Conservation (phyloP, 2,329 filamentous ascomycete species). For the Anthostomella pinea region DNA sequence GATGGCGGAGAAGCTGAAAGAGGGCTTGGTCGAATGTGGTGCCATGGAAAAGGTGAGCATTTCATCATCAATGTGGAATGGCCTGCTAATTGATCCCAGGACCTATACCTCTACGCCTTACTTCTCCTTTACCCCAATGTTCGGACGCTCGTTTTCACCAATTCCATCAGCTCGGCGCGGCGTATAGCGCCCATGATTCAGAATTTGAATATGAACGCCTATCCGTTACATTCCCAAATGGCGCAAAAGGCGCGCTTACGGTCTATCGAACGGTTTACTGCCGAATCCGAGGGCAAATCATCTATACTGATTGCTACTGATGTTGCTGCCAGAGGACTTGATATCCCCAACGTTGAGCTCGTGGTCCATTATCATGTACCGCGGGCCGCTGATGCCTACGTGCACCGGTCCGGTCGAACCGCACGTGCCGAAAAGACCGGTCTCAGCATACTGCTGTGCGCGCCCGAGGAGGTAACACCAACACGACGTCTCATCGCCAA, state of each 20-base stretch:
- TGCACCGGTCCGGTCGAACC: slow-evolving; percentile 91
- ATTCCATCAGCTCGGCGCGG: slow-evolving; percentile 89
- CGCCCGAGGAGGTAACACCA: slow-evolving; percentile 84
- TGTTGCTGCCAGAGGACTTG: slow-evolving; percentile 87
- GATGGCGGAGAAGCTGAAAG: slow-evolving; percentile 82
- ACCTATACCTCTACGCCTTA: slow-evolving; percentile 88
- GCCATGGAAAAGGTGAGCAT: slow-evolving; percentile 80
- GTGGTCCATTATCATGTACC: slow-evolving; percentile 96
- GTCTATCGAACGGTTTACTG: slow-evolving; percentile 84
- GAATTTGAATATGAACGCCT: slow-evolving; percentile 72
- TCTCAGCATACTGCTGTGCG: slow-evolving; percentile 82
- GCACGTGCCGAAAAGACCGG: slow-evolving; percentile 78
- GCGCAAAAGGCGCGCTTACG: slow-evolving; percentile 91
- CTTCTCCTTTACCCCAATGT: slow-evolving; percentile 78
- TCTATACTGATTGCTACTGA: slow-evolving; percentile 88
- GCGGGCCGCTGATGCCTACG: slow-evolving; percentile 86
- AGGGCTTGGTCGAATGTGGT: slow-evolving; percentile 87
- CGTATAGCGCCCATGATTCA: slow-evolving; percentile 82
- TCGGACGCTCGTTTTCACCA: slow-evolving; percentile 87
- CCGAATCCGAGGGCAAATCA: slow-evolving; percentile 48
- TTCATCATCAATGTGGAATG: not conserved
- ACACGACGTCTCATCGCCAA: slow-evolving; percentile 83
- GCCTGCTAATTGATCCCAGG: slow-evolving; percentile 43
- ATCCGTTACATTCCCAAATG: slow-evolving; percentile 90
- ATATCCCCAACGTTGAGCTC: slow-evolving; percentile 85